Evolutionary conservation across 2,329 filamentous ascomycete species (phyloP).

Genomic region (Apiospora phragmitis): DNA sequence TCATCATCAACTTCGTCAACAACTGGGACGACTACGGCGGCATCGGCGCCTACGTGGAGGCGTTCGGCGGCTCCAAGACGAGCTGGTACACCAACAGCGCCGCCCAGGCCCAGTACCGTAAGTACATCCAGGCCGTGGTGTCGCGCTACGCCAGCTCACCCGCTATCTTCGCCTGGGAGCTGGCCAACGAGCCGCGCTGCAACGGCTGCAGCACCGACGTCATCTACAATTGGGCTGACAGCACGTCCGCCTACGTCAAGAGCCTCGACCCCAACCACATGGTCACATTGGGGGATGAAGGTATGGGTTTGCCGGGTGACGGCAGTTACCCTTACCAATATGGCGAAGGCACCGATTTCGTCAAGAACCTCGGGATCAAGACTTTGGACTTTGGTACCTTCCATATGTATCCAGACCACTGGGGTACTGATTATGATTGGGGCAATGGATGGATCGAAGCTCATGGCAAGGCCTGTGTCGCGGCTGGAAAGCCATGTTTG

Average conservation of each 20-base stretch:
- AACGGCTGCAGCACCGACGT: constrained; percentile 54
- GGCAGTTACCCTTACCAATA: constrained; percentile 53
- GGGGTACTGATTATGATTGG: constrained; percentile 28
- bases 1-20: constrained; percentile 68
- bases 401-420: constrained; percentile 43
- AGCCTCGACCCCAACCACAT: constrained; percentile 61
- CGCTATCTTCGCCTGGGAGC: constrained; percentile 56
- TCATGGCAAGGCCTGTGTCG: constrained; percentile 39
- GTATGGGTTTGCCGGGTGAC: constrained; percentile 48
- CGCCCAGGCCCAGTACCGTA: constrained; percentile 56
- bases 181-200: constrained; percentile 59
- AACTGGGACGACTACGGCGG: constrained; percentile 71
- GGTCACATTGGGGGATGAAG: constrained; percentile 63
- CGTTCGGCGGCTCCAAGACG: constrained; percentile 54
- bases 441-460: constrained; percentile 37
- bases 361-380: constrained; percentile 47
- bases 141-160: constrained; percentile 47
- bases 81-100: constrained; percentile 58
- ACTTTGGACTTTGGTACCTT: constrained; percentile 54
- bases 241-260: constrained; percentile 63
- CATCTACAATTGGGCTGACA: constrained; percentile 59
- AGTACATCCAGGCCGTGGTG: constrained; percentile 50
- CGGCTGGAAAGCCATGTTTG: constrained; percentile 40
- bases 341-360: constrained; percentile 53
- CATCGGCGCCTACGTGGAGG: constrained; percentile 59